Evolutionary conservation across 2,329 filamentous ascomycete genomes (phyloP).

Genomic region (Monosporascus sp.): DNA sequence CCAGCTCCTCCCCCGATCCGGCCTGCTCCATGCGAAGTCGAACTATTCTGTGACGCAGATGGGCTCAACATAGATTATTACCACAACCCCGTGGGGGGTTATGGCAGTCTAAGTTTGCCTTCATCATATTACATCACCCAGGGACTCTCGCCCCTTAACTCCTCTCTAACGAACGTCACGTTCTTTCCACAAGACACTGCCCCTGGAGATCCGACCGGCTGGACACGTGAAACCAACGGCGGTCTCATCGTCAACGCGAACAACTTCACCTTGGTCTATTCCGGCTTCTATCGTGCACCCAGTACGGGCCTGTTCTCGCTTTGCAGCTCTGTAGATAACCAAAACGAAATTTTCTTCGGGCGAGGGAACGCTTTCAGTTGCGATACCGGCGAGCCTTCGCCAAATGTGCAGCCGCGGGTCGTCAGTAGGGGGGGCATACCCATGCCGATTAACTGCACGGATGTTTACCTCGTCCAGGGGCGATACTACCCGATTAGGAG

Average conservation of each 20-base stretch:
- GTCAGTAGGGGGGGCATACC: not conserved
- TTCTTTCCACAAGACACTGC: too few relatives aligned
- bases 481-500: slow-evolving; percentile 1
- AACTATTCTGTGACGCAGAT: too few relatives aligned
- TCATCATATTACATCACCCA: too few relatives aligned
- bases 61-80: too few relatives aligned
- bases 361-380: slow-evolving; percentile 1
- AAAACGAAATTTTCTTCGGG: slow-evolving; percentile 1
- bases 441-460: not conserved
- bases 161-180: too few relatives aligned
- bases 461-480: not conserved
- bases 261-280: slow-evolving; percentile 2
- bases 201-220: not conserved
- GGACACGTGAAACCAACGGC: slow-evolving; percentile 1
- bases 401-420: not conserved
- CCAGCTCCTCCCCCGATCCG: too few relatives aligned
- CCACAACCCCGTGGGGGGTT: too few relatives aligned
- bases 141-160: too few relatives aligned
- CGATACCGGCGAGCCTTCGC: not conserved
- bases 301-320: not conserved
- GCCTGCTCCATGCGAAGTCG: too few relatives aligned
- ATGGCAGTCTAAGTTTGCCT: too few relatives aligned
- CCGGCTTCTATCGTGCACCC: slow-evolving; percentile 1
- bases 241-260: slow-evolving; percentile 1
- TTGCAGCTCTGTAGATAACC: not conserved